A percentile compares a stretch with the other conserved stretches of the same genome.
These are phyloP conservation scores for Luzula sylvatica DNA, from an alignment of 176 grass and related monocot species.

Conservation along the genomic window DNA sequence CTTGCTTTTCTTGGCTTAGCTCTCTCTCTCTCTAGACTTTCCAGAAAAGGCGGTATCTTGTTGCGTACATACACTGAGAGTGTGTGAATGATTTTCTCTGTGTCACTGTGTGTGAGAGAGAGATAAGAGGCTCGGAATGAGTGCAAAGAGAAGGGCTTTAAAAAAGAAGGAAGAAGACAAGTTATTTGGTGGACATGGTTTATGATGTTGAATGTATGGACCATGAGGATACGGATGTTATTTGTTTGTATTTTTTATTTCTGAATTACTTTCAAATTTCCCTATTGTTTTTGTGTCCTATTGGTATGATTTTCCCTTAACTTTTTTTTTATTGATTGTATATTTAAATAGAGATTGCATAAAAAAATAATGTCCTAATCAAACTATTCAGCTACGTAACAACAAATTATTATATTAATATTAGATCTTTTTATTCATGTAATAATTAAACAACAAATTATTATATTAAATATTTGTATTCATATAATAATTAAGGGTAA, in stretches of 20 bases:
- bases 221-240: not conserved
- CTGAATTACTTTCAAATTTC: too few species aligned
- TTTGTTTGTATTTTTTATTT: not conserved
- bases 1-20: not conserved
- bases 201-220: not conserved
- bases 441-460: too few species aligned
- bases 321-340: too few species aligned
- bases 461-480: too few species aligned
- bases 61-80: not conserved
- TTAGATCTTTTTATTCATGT: too few species aligned
- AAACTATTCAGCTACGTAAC: too few species aligned
- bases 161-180: conserved; percentile 4
- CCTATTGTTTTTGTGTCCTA: too few species aligned
- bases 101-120: not conserved
- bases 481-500: too few species aligned
- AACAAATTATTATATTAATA: too few species aligned
- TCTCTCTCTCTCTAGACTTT: not conserved
- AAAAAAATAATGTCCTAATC: too few species aligned
- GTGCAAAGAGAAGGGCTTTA: conserved; percentile 16
- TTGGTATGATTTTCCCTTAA: too few species aligned
- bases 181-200: not conserved
- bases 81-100: not conserved
- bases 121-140: conserved; percentile 15
- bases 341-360: too few species aligned
- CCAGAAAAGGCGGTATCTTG: not conserved